phyloP scores from a whole-genome alignment of 179 eudicot genomes.

The Carnegiea gigantea region DNA sequence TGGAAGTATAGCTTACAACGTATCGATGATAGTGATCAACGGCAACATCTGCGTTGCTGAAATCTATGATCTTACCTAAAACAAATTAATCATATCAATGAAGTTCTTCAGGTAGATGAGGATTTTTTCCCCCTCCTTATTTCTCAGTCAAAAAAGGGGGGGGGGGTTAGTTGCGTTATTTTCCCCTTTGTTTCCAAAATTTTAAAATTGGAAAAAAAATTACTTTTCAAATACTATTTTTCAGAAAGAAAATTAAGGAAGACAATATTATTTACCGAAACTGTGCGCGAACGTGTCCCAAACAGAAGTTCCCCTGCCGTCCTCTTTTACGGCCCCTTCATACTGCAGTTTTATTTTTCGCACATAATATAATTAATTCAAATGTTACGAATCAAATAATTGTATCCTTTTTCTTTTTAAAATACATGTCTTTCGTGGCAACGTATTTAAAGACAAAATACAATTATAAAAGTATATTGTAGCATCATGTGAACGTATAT shows the following conservation, averaged over 20 bases:
- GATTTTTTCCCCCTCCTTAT: too few species aligned
- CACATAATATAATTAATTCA: neutral
- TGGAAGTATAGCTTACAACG: slow-evolving; percentile 32
- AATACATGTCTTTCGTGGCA: too few species aligned
- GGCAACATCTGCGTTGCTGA: slow-evolving; percentile 81
- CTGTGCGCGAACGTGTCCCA: slow-evolving; percentile 84
- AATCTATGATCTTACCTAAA: slow-evolving; percentile 72
- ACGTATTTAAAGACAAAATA: too few species aligned
- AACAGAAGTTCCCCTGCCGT: slow-evolving; percentile 65
- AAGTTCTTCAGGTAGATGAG: neutral
- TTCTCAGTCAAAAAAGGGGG: too few species aligned
- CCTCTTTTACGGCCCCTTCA: slow-evolving; percentile 94
- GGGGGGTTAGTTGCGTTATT: too few species aligned
- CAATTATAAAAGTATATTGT: too few species aligned
- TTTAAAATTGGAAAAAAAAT: neutral
- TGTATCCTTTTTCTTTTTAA: too few species aligned
- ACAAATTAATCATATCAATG: slow-evolving; percentile 1
- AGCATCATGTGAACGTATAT: too few species aligned
- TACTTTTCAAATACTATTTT: too few species aligned
- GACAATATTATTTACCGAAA: slow-evolving; percentile 45
- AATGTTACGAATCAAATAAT: too few species aligned
- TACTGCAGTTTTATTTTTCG: slow-evolving; percentile 42
- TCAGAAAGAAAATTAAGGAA: neutral
- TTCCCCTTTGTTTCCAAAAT: neutral
- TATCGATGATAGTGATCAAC: slow-evolving; percentile 69